Evolutionary conservation across 2,329 filamentous ascomycete genomes (phyloP), one percentile per base, ranked within the genome.

Genomic region (Fusarium nisikadoi): DNA sequence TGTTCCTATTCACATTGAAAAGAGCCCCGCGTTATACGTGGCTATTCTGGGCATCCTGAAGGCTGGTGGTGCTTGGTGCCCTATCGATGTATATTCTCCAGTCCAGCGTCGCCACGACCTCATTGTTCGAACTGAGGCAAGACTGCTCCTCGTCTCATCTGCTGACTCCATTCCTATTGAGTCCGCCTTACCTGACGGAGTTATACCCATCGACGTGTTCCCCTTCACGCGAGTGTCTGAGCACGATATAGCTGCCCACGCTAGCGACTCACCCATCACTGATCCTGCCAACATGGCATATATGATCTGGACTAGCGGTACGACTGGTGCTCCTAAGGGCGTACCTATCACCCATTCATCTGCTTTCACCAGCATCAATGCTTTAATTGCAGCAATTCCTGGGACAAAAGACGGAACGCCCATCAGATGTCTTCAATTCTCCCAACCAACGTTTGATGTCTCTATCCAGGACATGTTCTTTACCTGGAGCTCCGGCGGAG

Each of bases 391-490:
- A 42, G 56, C 46, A 35, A 33, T 60, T 36, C 56, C 56, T 13
- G 56, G 56, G 13, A 31, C 45, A n/a, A 33, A 41, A 60, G 38
- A 65, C 14, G 55, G 42, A 41, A 29, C 54, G 55, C 33, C 55
- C 11, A 47, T 65, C 6, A 27, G 81, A 20, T 80, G 78, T 42
- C 70, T 83, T 65, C 81, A 83, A 62, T 79, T 83, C 43, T 81
- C 80, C 3, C 72, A 79, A 23, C 81, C 79, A 63, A 83, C 77
- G 25, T 83, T 84, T 53, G 82, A 83, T 62, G 82, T 82, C 16
- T 84, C 81, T 33, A 87, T 91, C 1, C 90, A 91, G 72, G 90
- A 91, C 70, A 88, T 91, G 16, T 91, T 92, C 76, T 90, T 89
- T 74, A 83, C 89, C 4, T 90, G 89, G 86, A 83, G 86, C 63